Conservation (phyloP, 257 asterid species). For the Coffea canephora region DNA sequence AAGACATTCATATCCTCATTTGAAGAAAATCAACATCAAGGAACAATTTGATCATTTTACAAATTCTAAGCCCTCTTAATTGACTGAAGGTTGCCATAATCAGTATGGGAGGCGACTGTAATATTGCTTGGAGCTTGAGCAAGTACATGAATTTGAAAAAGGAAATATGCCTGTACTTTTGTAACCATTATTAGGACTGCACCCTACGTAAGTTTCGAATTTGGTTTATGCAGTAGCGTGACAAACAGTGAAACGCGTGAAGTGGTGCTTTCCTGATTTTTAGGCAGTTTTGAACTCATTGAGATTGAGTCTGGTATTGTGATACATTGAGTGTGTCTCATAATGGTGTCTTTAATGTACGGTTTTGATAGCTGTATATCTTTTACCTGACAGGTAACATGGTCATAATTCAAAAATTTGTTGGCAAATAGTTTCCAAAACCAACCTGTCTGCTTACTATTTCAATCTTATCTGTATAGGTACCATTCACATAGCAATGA, state of each 20-base stretch:
- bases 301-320: neutral
- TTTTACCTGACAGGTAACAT: neutral
- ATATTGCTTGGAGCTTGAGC: neutral
- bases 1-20: too few relatives aligned
- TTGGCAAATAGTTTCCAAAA: neutral
- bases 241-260: neutral
- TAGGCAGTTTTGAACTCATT: neutral
- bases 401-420: neutral
- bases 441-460: neutral
- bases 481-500: constrained; percentile 74
- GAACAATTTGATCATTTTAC: too few relatives aligned
- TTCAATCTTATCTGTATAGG: constrained; percentile 40
- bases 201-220: neutral
- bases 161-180: neutral
- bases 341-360: neutral
- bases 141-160: neutral
- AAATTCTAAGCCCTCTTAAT: too few relatives aligned
- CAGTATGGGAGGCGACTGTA: neutral
- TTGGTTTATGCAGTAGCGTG: neutral
- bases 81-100: neutral
- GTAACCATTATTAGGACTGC: neutral
- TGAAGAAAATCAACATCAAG: too few relatives aligned
- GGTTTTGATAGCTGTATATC: neutral
- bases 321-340: neutral
- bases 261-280: neutral